These are phyloP conservation scores for Arthrobotrys pseudoclavata DNA, from an alignment of 2,329 filamentous ascomycete genomes.

Conservation along the genomic window DNA sequence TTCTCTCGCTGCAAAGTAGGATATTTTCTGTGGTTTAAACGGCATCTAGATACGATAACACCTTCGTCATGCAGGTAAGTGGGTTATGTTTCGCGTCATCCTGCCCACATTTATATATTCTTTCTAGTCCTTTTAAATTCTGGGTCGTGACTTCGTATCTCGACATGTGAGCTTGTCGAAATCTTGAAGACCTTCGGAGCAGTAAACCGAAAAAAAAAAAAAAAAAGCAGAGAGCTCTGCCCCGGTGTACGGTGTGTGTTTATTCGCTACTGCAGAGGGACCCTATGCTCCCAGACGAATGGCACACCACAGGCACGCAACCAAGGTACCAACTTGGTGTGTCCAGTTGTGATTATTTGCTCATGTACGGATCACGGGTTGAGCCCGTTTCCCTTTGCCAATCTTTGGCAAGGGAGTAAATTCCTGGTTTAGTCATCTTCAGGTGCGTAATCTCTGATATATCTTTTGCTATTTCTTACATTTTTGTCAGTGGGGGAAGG, in stretches of 20 bases:
- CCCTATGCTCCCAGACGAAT: conserved; percentile 7
- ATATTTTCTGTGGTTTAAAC: conserved; percentile 7
- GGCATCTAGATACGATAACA: conserved; percentile 42
- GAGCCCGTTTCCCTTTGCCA: conserved; percentile 32
- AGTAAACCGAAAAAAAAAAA: conserved; percentile 20
- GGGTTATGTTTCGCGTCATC: conserved; percentile 57
- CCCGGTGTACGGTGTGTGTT: conserved; percentile 4
- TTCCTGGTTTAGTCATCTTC: conserved; percentile 39
- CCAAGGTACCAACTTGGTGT: conserved; percentile 19
- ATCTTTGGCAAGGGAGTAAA: conserved; percentile 15
- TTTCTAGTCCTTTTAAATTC: background rate
- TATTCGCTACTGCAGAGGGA: conserved; percentile 23
- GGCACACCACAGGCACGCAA: conserved; percentile 28
- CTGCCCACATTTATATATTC: conserved; percentile 38
- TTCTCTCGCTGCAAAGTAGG: conserved; percentile 20
- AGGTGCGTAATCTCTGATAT: conserved; percentile 43
- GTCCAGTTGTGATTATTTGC: conserved; percentile 25
- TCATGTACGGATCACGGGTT: conserved; percentile 18
- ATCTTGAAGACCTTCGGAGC: conserved; percentile 6
- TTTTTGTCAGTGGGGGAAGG: conserved; percentile 3
- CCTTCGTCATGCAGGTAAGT: conserved; percentile 57
- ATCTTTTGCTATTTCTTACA: conserved; percentile 6
- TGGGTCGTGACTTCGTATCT: conserved; percentile 18
- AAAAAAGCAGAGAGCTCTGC: conserved; percentile 23
- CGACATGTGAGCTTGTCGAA: conserved; percentile 33